Conservation (phyloP, 1,284 basidiomycete genomes). For the Trichosporon ovoides region DNA sequence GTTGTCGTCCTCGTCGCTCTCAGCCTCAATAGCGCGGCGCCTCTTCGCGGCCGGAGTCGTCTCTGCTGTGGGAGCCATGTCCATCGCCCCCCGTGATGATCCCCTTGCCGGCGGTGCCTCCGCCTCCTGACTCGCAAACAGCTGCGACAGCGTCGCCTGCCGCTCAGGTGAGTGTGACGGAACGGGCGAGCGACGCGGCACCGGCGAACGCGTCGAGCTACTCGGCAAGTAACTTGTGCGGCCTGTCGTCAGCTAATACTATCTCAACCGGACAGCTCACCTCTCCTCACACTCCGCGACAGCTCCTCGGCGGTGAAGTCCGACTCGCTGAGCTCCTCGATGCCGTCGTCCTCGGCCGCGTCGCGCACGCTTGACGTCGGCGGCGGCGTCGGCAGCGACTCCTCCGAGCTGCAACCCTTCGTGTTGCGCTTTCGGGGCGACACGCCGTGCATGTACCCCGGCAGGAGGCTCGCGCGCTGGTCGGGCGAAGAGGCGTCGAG, state of each 20-base stretch:
- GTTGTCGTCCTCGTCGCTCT: slow-evolving; percentile 3
- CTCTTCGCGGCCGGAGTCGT: too few relatives aligned
- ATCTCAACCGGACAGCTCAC: background rate
- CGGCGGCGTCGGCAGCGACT: slow-evolving; percentile 1
- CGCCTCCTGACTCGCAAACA: background rate
- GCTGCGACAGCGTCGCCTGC: background rate
- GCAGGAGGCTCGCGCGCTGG: background rate
- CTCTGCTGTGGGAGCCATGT: background rate
- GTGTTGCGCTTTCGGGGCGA: background rate
- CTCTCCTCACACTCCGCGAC: slow-evolving; percentile 5
- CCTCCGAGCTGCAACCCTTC: background rate
- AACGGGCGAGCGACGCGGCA: background rate
- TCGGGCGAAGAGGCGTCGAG: background rate
- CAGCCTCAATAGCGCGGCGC: too few relatives aligned
- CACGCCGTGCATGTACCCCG: background rate
- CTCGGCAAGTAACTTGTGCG: background rate
- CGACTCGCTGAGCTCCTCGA: slow-evolving; percentile 11
- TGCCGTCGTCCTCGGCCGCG: slow-evolving; percentile 13
- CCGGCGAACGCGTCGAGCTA: background rate
- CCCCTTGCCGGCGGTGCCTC: background rate
- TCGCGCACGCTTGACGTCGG: background rate
- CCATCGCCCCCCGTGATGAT: background rate
- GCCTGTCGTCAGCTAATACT: background rate
- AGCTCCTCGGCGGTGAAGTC: slow-evolving; percentile 11
- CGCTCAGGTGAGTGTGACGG: background rate